A percentile compares a stretch with the other conserved stretches of the same genome.
These are phyloP conservation scores for Schoenoplectus triqueter DNA, from an alignment of 202 grass and related monocot species.

Conservation along the genomic window DNA sequence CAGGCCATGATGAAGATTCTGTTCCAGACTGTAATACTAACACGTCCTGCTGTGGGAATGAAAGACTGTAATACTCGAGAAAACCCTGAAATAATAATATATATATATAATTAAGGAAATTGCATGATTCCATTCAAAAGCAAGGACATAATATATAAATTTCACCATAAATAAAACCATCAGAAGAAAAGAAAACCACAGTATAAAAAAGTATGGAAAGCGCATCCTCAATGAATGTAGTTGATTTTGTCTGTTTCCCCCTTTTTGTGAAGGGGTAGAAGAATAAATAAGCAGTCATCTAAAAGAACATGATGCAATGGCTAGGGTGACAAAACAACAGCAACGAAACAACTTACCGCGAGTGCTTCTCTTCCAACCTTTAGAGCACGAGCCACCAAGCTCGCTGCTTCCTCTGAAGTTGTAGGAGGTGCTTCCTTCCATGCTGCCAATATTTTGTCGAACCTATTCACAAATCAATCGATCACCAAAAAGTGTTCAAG, in stretches of 20 bases:
- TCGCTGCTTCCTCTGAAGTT: constrained; percentile 51
- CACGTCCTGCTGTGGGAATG: constrained; percentile 17
- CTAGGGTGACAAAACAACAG: neutral
- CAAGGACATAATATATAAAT: neutral
- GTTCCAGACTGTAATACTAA: constrained; percentile 27
- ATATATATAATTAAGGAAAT: constrained; percentile 8
- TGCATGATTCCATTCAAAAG: neutral
- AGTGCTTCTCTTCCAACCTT: constrained; percentile 48
- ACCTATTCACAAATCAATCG: constrained; percentile 43
- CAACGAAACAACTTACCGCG: constrained; percentile 40
- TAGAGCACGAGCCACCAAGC: constrained; percentile 49
- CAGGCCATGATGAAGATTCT: constrained; percentile 29
- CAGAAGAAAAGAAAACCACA: neutral
- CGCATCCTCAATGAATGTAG: neutral
- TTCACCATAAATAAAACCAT: neutral
- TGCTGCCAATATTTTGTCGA: constrained; percentile 51
- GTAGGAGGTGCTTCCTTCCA: constrained; percentile 51
- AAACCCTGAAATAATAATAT: constrained; percentile 46
- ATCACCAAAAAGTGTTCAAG: constrained; percentile 29
- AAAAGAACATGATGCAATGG: neutral
- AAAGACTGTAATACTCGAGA: constrained; percentile 55
- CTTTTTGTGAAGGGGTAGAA: neutral
- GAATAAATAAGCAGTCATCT: neutral
- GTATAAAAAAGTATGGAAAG: neutral
- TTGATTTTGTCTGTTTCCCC: neutral